Evolutionary conservation across 148 eudicot genomes (phyloP), one percentile per base, ranked within the genome.

Genomic region (Amaranthus hypochondriacus): DNA sequence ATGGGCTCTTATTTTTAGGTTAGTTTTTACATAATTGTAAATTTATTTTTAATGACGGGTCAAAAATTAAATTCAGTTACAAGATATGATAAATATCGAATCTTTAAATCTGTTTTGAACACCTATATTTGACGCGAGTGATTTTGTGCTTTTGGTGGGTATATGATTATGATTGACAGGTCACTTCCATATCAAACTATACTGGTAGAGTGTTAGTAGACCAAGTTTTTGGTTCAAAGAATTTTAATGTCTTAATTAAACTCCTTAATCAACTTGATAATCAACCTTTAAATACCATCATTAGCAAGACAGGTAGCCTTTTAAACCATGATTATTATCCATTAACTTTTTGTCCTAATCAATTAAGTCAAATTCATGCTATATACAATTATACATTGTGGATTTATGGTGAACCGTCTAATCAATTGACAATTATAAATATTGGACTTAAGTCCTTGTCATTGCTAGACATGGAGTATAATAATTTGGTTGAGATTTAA

Each of bases 251-350:
- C 39, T 50, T 3, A 56, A 46, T 57, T 58, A 68, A 75, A 57
- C 7, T 4, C 65, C 8, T 10, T 2, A 7, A 44, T 76, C 61
- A 11, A 15, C 10, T 50, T 48, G 59, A 58, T 52, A 3, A 68
- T 64, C 58, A 46, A 44, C 61, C 59, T 44, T 62, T 76, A 76
- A 76, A 62, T 68, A 69, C 48, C 68, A 70, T 62, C 62, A 76
- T 70, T 76, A 61, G 11, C 28, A 28, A 28, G 57, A 61, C 46
- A 64, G 4, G 47, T 49, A 47, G 9, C 69, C 66, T 71, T 76
- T 62, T 6, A 21, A 61, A 69, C 9, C 18, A 61, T 61, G 55
- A 62, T 62, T 75, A 62, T 62, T 75, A 58, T 55, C 73, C 70
- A 63, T 55, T 43, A 77, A 71, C 43, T 63, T 66, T 48, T 8